Base-by-base conservation (phyloP, 495 filamentous ascomycete species). In the Talaromyces thailandensis region DNA sequence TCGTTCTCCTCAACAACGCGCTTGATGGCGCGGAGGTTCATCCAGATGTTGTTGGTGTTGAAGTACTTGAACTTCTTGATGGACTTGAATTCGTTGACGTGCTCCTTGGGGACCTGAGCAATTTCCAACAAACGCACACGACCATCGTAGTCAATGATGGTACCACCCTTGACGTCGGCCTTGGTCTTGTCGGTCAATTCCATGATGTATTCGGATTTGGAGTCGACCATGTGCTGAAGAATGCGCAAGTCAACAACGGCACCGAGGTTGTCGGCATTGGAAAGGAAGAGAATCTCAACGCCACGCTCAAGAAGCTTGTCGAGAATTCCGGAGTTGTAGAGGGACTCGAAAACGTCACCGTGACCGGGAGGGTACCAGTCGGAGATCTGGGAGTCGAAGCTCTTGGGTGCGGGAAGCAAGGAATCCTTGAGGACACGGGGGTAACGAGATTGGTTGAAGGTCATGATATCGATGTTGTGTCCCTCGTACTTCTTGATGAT, bases 41-140 rank as follows among this genome's bases (percentile, higher is more conserved):
- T 88, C 94, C 94, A 99, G 80, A 99, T 96, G 85, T 99, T 99
- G 89, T 99, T 99, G 78, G 94, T 99, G 86, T 99, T 99, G 88
- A 99, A 99, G 86, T 99, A 99, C 83, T 96, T 97, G 88, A 99
- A 99, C 84, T 99, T 99, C 88, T 98, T 99, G 82, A 99, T 99
- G 56, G 94, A 97, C 87, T 99, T 99, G 91, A 99, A 99, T 80
- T 99, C 94, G 79, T 99, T 97, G 70, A 90, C 89, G 80, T 99
- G 93, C 80, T 98, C 92, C 85, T 96, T 98, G 78, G 95, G 94
- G n/a, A 99, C 94, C 80, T 99, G 94, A 12, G 94, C 94, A 66
- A 99, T 96, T 84, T 99, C 94, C 37, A 99, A 87, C 43, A 99
- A 87, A 69, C 94, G 92, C 66, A 92, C 94, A 63, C 89, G 91